Conservation (phyloP, 164 flowering plant genomes). For the Aristolochia contorta region DNA sequence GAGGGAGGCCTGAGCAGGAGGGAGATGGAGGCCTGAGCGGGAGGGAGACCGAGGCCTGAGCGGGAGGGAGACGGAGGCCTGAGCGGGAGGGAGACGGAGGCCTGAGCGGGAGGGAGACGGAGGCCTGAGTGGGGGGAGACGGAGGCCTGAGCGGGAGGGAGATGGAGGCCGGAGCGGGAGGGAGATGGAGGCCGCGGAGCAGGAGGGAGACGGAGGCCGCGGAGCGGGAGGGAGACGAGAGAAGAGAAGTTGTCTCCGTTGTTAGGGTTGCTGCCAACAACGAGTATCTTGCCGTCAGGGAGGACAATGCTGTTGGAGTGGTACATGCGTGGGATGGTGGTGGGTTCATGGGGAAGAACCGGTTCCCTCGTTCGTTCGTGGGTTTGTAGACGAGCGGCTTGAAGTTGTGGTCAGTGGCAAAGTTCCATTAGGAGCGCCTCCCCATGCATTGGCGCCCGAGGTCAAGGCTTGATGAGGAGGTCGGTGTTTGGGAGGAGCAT, state of each 20-base stretch:
- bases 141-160: too few species aligned
- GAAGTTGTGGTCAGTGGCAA: slow-evolving; percentile 39
- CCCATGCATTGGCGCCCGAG: slow-evolving; percentile 80
- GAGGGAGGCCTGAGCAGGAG: too few species aligned
- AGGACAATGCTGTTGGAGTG: slow-evolving; percentile 54
- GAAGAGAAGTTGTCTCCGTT: slow-evolving; percentile 25
- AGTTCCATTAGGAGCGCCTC: slow-evolving; percentile 61
- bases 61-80: too few species aligned
- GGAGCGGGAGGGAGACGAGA: too few species aligned
- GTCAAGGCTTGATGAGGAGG: slow-evolving; percentile 53
- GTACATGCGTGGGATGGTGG: slow-evolving; percentile 68
- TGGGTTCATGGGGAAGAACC: slow-evolving; percentile 32
- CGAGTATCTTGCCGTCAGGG: slow-evolving; percentile 52
- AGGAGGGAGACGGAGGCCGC: too few species aligned
- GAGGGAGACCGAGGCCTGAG: too few species aligned
- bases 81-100: too few species aligned
- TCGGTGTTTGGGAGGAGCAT: slow-evolving; percentile 75
- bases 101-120: too few species aligned
- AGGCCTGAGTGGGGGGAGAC: too few species aligned
- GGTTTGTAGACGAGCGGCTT: slow-evolving; percentile 49
- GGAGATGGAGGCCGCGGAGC: too few species aligned
- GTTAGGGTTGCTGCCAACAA: slow-evolving; percentile 76
- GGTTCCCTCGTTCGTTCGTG: background rate
- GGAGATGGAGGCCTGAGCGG: too few species aligned
- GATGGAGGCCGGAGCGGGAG: too few species aligned